phyloP scores from a whole-genome alignment of 192 early-diverging fungal genomes.

The Pilaira anomala region DNA sequence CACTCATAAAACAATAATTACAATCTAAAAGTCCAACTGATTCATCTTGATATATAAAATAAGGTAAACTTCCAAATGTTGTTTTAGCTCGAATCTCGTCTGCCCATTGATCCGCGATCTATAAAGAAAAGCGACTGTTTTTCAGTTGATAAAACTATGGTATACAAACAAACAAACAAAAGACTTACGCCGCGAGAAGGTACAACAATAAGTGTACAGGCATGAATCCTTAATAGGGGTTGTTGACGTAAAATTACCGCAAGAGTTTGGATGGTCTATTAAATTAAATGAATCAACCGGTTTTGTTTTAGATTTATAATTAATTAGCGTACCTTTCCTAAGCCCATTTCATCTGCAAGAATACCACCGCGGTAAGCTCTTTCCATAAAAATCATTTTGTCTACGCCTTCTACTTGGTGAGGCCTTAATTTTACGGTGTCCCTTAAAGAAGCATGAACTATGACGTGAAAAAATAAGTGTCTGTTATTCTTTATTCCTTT shows the following conservation, averaged over 20 bases:
- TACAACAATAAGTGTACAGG: slow-evolving; percentile 21
- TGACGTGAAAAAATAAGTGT: neutral
- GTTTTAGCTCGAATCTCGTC: slow-evolving; percentile 26
- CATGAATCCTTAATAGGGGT: slow-evolving; percentile 9
- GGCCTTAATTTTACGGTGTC: neutral
- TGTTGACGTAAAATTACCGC: slow-evolving; percentile 19
- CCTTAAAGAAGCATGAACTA: slow-evolving; percentile 24
- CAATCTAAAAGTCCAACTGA: slow-evolving; percentile 14
- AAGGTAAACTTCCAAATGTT: slow-evolving; percentile 25
- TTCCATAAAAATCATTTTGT: slow-evolving; percentile 25
- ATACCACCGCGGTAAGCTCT: slow-evolving; percentile 17
- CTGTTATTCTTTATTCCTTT: neutral
- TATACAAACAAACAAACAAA: too few relatives aligned
- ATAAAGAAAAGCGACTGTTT: neutral
- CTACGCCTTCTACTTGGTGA: slow-evolving; percentile 25
- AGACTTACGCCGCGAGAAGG: slow-evolving; percentile 23
- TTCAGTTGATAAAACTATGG: neutral
- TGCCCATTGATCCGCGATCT: slow-evolving; percentile 31
- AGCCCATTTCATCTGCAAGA: slow-evolving; percentile 30
- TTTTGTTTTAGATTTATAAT: too few relatives aligned
- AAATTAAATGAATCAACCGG: neutral
- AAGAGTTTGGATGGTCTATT: slow-evolving; percentile 26
- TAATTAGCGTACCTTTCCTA: slow-evolving; percentile 22
- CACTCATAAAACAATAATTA: too few relatives aligned
- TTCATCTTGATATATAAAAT: slow-evolving; percentile 22